These are phyloP conservation scores for Podila epicladia DNA, from an alignment of 192 early-diverging fungal genomes.

Conservation along the genomic window DNA sequence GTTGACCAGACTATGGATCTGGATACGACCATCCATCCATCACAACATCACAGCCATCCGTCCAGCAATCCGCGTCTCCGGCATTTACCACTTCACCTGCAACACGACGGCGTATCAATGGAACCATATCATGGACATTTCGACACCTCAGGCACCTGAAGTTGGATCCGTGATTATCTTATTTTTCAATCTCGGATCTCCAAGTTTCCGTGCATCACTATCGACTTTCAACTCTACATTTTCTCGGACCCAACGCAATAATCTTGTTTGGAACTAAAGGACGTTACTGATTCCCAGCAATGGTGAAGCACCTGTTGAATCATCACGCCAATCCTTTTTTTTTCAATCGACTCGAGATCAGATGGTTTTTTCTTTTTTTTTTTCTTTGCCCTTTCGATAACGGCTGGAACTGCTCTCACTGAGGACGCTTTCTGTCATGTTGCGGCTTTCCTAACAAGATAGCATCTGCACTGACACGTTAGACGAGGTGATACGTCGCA, in stretches of 20 bases:
- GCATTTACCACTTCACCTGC: neutral
- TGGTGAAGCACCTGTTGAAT: neutral
- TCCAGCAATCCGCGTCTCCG: neutral
- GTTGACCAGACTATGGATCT: neutral
- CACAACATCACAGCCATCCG: neutral
- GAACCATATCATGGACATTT: neutral
- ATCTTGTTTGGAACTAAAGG: too few species aligned
- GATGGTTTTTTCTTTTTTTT: neutral
- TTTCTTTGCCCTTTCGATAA: neutral
- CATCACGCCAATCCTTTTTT: neutral
- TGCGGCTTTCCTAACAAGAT: neutral
- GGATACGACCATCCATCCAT: slow-evolving; percentile 1
- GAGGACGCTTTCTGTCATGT: slow-evolving; percentile 4
- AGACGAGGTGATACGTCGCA: slow-evolving; percentile 41
- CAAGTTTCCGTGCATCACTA: too few species aligned
- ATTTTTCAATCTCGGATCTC: too few species aligned
- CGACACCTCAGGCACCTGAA: neutral
- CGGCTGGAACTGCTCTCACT: slow-evolving; percentile 1
- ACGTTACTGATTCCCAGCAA: too few species aligned
- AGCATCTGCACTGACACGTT: neutral
- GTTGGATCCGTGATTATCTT: too few species aligned
- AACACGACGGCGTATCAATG: neutral
- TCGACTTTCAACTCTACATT: too few species aligned
- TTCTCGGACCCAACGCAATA: too few species aligned
- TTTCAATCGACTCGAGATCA: neutral